Evolutionary conservation across 768 basidiomycete species (phyloP), one percentile per base, ranked within the genome.

Genomic region (Lentinula guzmanii): DNA sequence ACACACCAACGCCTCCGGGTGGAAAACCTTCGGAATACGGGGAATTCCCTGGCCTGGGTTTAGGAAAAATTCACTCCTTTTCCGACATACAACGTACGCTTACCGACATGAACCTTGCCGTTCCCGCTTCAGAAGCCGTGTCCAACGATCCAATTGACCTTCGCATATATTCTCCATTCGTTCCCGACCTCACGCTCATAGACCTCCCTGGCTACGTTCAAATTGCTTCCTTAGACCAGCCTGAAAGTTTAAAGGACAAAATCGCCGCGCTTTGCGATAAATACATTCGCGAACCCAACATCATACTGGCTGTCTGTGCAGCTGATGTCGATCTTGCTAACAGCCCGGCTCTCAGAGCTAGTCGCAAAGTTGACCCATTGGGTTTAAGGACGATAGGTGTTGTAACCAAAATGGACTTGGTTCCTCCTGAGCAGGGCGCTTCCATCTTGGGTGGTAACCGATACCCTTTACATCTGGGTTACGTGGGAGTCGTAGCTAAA

Each of bases 221-320:
- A 70, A 91, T 98, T 46, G 80, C 91, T 4, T 94, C 92, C 50
- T 76, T 98, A 76, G 96, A 99, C 76, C 97, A 99, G 70, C 97
- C 97, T 0, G 95, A 98, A 65, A 79, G 82, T 18, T 82, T 99
- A 63, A 97, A 93, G 71, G 93, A 96, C 69, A 96, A 98, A 74
- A 96, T 99, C 63, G 79, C 90, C 0, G 68, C 71, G 8, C 78
- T 99, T 0, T 98, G 97, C 74, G 97, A 98, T 61, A 92, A 88
- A 70, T 99, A 99, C 72, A 99, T 99, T 68, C 86, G 92, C n/a
- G 94, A 98, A 71, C 96, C 97, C n/a, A 99, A 99, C 73, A 94
- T 99, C 73, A 90, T 98, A 67, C 84, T 99, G n/a, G 96, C 97
- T 4, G 93, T 99, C 16, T 99, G 97, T 70, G 92, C 97, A 7